phyloP scores from a whole-genome alignment of 805 yeast species.

The Starmerella kuoi region DNA sequence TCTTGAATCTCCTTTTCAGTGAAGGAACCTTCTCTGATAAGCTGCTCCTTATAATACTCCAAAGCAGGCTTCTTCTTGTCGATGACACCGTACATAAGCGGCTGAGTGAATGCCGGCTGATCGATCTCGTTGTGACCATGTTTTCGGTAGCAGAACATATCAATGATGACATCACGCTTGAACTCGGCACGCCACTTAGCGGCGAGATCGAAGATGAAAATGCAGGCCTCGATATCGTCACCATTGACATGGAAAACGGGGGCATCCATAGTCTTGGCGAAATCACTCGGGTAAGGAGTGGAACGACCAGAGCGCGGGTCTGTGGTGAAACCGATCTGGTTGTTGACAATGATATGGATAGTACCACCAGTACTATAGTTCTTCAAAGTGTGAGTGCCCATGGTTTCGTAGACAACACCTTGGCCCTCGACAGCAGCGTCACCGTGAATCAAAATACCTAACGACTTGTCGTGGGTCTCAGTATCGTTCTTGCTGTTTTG shows the following conservation, averaged over 20 bases:
- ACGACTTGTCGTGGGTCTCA: conserved; percentile 70
- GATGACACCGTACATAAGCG: conserved; percentile 87
- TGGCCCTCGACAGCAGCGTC: conserved; percentile 98
- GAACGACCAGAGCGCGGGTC: conserved; percentile 97
- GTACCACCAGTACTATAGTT: conserved; percentile 98
- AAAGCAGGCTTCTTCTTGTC: conserved; percentile 81
- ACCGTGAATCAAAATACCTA: conserved; percentile 91
- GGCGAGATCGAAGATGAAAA: conserved; percentile 86
- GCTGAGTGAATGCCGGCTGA: conserved; percentile 98
- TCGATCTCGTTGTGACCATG: conserved; percentile 99
- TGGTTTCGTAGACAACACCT: conserved; percentile 97
- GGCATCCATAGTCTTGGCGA: conserved; percentile 91
- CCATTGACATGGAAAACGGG: conserved; percentile 99
- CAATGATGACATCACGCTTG: conserved; percentile 93
- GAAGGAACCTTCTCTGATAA: conserved; percentile 78
- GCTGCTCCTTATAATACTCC: conserved; percentile 69
- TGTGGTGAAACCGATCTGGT: conserved; percentile 98
- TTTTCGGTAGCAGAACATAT: conserved; percentile 96
- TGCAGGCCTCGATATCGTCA: conserved; percentile 89
- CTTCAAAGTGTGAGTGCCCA: conserved; percentile 86
- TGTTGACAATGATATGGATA: conserved; percentile 86
- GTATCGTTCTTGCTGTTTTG: conserved; percentile 77
- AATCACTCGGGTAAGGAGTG: conserved; percentile 94
- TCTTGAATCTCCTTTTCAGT: conserved; percentile 81
- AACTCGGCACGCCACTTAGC: conserved; percentile 97